Evolutionary conservation across 176 grass and related monocot genomes (phyloP), one percentile per base, ranked within the genome.

Genomic region (Pharus latifolius): DNA sequence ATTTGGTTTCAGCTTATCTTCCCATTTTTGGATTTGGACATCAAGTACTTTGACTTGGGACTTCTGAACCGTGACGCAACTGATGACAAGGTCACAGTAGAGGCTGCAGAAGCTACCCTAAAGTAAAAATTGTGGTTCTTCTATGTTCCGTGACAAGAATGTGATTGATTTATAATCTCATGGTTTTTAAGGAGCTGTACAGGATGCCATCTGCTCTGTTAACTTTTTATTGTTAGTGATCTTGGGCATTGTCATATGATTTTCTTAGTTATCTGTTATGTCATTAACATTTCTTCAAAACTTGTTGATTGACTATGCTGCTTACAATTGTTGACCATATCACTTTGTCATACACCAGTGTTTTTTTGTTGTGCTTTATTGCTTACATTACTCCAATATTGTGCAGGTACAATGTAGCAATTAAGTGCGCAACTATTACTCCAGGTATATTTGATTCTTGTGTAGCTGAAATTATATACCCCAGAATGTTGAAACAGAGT

Each of bases 401-500:
- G 28, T 92, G 58, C 57, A 97, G 94, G 82, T 88, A 93, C 59
- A 92, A 97, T 88, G 94, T 97, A 70, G 94, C 94, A 72, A 90
- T 97, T 78, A 97, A 97, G 69, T 97, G 94, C 80, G 94, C 94
- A 22, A 97, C 94, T 2, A 90, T 97, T 51, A 97, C 94, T 75
- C 94, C 94, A 80, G 94, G 94, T 97, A 87, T 41, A 74, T 49
- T 56, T 59, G 1, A 72, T 63, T 87, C 31, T 78, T 85, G 29
- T 60, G 60, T 60, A 62, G 12, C 38, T 80, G 12, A 60, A 77
- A 73, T 29, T 49, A 24, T 63, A 54, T 25, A 56, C 37, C 48
- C 71, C 6, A n/a, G 56, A 55, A 68, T 49, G 28, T 73, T 60
- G 38, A 66, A 73, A 48, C 35, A 44, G 12, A 16, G 1, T 26